These are phyloP conservation scores for Scutellaria barbata DNA, from an alignment of 257 asterid species.

Conservation along the genomic window DNA sequence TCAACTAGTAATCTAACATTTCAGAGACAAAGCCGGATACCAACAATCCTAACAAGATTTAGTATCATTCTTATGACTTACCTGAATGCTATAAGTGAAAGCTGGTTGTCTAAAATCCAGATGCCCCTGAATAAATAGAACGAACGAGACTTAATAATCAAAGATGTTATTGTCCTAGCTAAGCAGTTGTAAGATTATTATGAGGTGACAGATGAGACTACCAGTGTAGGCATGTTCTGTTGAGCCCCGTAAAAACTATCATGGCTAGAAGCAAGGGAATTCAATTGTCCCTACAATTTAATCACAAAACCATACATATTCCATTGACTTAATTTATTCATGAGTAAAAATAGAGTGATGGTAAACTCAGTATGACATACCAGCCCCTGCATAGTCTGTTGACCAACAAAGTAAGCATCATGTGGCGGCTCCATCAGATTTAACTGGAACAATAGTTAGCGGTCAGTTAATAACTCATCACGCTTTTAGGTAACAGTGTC, in stretches of 20 bases:
- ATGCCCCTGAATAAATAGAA: slow-evolving; percentile 63
- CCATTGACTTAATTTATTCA: slow-evolving; percentile 12
- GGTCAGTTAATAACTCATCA: slow-evolving; percentile 24
- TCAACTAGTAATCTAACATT: background rate
- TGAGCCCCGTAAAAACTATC: slow-evolving; percentile 76
- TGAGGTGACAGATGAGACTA: slow-evolving; percentile 38
- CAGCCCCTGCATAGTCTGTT: slow-evolving; percentile 80
- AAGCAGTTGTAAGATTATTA: slow-evolving; percentile 5
- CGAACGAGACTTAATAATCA: slow-evolving; percentile 18
- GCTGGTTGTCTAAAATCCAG: slow-evolving; percentile 81
- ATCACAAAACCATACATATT: slow-evolving; percentile 26
- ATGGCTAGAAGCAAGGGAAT: slow-evolving; percentile 68
- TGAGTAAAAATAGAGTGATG: background rate
- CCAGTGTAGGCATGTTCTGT: slow-evolving; percentile 77
- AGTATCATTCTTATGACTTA: slow-evolving; percentile 35
- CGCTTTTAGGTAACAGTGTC: slow-evolving; percentile 16
- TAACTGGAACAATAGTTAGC: slow-evolving; percentile 60
- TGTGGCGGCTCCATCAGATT: slow-evolving; percentile 98
- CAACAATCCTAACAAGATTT: too few relatives aligned
- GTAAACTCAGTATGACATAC: slow-evolving; percentile 45
- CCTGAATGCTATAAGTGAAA: slow-evolving; percentile 79
- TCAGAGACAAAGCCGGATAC: too few relatives aligned
- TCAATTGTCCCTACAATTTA: slow-evolving; percentile 72
- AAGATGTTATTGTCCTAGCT: background rate
- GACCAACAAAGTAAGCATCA: slow-evolving; percentile 78